Evolutionary conservation across 2,329 filamentous ascomycete genomes (phyloP).

Genomic region (Penicillium sumatraense): DNA sequence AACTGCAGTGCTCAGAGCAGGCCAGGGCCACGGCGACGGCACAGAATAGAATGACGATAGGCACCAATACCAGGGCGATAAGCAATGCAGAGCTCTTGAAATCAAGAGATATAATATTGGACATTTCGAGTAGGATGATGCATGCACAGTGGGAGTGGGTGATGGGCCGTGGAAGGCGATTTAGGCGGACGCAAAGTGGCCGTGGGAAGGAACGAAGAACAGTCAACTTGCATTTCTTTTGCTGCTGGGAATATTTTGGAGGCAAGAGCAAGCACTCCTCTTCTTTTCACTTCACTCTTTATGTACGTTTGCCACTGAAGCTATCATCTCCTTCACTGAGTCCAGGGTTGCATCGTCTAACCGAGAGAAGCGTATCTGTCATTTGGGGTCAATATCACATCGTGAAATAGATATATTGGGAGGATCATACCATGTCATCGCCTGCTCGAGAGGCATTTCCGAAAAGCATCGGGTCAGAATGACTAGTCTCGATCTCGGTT

Average conservation of each 20-base stretch:
- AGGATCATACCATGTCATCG: conserved; percentile 69
- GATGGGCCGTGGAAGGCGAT: background rate
- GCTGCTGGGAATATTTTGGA: conserved; percentile 30
- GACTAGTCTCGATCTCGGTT: conserved; percentile 74
- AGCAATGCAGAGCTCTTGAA: conserved; percentile 46
- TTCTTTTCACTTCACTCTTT: conserved; percentile 19
- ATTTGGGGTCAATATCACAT: conserved; percentile 12
- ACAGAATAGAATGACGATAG: conserved; percentile 50
- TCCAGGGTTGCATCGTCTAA: conserved; percentile 38
- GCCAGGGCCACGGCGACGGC: conserved; percentile 44
- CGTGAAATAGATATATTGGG: background rate
- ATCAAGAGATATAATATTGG: conserved; percentile 32
- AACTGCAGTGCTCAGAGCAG: conserved; percentile 43
- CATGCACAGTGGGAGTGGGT: conserved; percentile 5
- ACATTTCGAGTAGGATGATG: conserved; percentile 29
- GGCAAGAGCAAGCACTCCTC: conserved; percentile 21
- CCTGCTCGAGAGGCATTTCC: conserved; percentile 62
- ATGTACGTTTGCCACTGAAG: conserved; percentile 32
- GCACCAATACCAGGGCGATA: conserved; percentile 52
- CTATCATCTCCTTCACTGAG: conserved; percentile 43
- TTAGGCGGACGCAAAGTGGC: background rate
- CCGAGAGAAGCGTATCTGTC: conserved; percentile 46
- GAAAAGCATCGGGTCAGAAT: conserved; percentile 80
- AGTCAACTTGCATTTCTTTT: conserved; percentile 10
- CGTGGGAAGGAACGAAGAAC: conserved; percentile 5